Base-by-base conservation (phyloP, 495 filamentous ascomycete genomes). In the Tuber aestivum region DNA sequence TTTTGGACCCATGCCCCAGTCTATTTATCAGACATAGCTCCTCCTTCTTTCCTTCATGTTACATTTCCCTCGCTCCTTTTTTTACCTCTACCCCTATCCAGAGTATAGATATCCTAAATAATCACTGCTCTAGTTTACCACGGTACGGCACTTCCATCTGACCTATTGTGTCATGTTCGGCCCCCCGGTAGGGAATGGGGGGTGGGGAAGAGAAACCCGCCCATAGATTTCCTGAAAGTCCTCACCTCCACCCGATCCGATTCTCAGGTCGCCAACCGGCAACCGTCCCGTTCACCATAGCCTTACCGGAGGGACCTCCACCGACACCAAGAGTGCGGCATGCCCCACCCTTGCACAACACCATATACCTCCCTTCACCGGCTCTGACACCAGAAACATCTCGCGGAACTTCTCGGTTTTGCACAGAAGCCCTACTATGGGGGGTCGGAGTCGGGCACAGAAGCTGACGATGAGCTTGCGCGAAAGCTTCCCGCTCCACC, bases 401-500 rank as follows among this genome's bases (percentile, higher is more conserved):
- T 37, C 77, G 77, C 74, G 45, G 70, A n/a, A 70, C 72, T n/a
- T 74, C 77, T 44, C 77, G 74, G 16, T 69, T n/a, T 78, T n/a
- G 38, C 40, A 14, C 72, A 70, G 18, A 70, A n/a, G n/a, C 21
- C 12, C 21, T 12, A n/a, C 20, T 14, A 70, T 23, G 72, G 80
- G 18, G 78, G 78, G 3, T 82, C 81, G 4, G 81, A 83, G 71
- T 83, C 81, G 14, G 81, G 81, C 10, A 83, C 81, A 0, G 81
- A 83, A 45, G 81, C 81, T 23, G 81, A 83, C 35, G 81, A 83
- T 75, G 81, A 83, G 42, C 72, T 83, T 73, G 80, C 81, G 18
- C 78, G 73, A 74, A 75, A 76, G 69, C 75, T 83, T 4, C 81
- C 78, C 42, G 81, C 81, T n/a, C 81, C 81, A 16, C 81, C 76